A percentile compares a stretch with the other conserved stretches of the same genome.
Conservation (phyloP, 805 yeast genomes). For the Schizosaccharomyces pombe region DNA sequence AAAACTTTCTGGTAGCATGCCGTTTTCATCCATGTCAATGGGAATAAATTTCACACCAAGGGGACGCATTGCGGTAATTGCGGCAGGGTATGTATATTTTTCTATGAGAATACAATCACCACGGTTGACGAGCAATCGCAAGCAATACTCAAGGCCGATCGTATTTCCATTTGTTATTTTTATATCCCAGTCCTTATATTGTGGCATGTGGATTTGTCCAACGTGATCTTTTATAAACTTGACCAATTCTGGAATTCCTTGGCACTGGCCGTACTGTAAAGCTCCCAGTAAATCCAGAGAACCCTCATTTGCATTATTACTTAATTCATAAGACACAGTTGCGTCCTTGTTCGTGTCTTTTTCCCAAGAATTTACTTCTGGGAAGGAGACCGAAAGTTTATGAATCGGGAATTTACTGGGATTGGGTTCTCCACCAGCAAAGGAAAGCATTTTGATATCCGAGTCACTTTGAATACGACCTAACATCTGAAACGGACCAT, state of each 20-base stretch:
- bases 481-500: slow-evolving; percentile 63
- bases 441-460: slow-evolving; percentile 36
- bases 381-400: slow-evolving; percentile 31
- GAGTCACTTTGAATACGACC: slow-evolving; percentile 47
- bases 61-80: slow-evolving; percentile 44
- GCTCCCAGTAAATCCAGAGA: slow-evolving; percentile 48
- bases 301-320: slow-evolving; percentile 28
- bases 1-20: slow-evolving; percentile 36
- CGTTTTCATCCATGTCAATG: slow-evolving; percentile 37
- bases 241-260: slow-evolving; percentile 53
- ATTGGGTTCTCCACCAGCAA: slow-evolving; percentile 90
- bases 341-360: slow-evolving; percentile 8
- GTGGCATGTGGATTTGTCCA: slow-evolving; percentile 17
- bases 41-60: slow-evolving; percentile 42
- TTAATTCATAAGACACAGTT: slow-evolving; percentile 20
- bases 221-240: slow-evolving; percentile 52
- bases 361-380: slow-evolving; percentile 14
- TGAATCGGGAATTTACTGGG: slow-evolving; percentile 83
- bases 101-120: slow-evolving; percentile 55
- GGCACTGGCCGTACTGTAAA: slow-evolving; percentile 77
- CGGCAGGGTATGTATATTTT: slow-evolving; percentile 52
- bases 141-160: slow-evolving; percentile 64
- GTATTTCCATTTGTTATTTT: slow-evolving; percentile 65
- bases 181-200: slow-evolving; percentile 33
- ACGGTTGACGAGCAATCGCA: slow-evolving; percentile 48